These are phyloP conservation scores for Geotrichum klebahnii DNA, from an alignment of 1,139 yeast genomes.

Conservation along the genomic window DNA sequence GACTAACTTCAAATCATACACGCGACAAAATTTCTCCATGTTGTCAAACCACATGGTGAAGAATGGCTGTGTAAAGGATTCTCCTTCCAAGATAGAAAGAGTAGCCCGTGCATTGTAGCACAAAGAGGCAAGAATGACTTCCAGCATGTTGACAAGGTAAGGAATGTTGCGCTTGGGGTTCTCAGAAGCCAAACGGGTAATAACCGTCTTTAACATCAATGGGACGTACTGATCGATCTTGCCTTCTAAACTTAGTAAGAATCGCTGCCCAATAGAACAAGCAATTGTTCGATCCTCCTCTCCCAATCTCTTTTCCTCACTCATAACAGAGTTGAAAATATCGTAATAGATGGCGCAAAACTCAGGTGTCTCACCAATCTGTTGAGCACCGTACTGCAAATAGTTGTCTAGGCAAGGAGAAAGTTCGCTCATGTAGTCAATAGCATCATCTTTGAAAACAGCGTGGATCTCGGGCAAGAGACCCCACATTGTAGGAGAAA, in stretches of 20 bases:
- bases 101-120: constrained; percentile 58
- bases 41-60: constrained; percentile 65
- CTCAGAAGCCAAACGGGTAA: constrained; percentile 29
- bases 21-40: constrained; percentile 59
- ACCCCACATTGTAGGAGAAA: constrained; percentile 75
- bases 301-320: constrained; percentile 44
- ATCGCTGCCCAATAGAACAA: constrained; percentile 53
- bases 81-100: constrained; percentile 50
- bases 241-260: constrained; percentile 47
- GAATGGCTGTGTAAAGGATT: constrained; percentile 48
- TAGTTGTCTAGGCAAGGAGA: constrained; percentile 72
- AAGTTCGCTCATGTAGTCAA: constrained; percentile 71
- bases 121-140: constrained; percentile 61
- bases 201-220: constrained; percentile 40
- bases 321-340: constrained; percentile 39
- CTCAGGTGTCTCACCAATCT: constrained; percentile 41
- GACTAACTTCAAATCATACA: constrained; percentile 75
- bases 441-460: constrained; percentile 50
- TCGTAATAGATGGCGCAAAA: constrained; percentile 30
- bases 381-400: constrained; percentile 64
- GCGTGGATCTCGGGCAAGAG: constrained; percentile 54
- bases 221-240: constrained; percentile 44
- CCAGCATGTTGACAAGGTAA: constrained; percentile 55
- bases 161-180: constrained; percentile 39
- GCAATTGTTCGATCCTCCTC: constrained; percentile 50